Evolutionary conservation across 192 early-diverging fungal genomes (phyloP), one percentile per base, ranked within the genome.

Genomic region (Coemansia sp.): DNA sequence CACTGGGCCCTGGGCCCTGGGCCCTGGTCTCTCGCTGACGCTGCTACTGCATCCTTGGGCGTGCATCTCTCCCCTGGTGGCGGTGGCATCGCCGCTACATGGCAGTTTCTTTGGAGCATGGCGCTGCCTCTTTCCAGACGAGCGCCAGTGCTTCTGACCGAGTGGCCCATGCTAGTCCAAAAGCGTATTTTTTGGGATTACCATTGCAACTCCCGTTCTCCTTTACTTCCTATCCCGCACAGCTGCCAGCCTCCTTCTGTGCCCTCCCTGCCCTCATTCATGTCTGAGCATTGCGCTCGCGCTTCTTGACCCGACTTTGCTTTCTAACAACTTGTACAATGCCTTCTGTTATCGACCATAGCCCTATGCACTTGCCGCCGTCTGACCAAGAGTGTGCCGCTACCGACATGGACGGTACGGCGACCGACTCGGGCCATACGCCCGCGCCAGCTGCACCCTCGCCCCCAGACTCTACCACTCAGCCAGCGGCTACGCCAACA

Each of bases 241-340:
- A 28, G 14, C 55, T 25, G 18, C 12, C 56, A 34, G 33, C 34
- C 31, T 58, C 33, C 34, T 13, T 58, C 33, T 34, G 34, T 18
- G 33, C 21, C 14, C 3, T n/a, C n/a, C 56, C 18, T 25, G 26
- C 52, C 52, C 28, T n/a, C 52, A 4, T n/a, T 12, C 52, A 0
- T 31, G 52, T 14, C 34, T 58, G 33, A 56, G 14, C 53, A 13
- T 16, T 39, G 38, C 38, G 13, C 16, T 18, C 5, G 53, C 61
- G 64, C 25, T 72, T 47, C 41, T 66, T 37, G 64, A 66, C 47
- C 23, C 35, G n/a, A 34, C 59, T 37, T 57, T 61, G 70, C 55
- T 56, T 72, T 33, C 52, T 64, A 66, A 68, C 48, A 39, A 72
- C 39, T 34, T 61, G 16, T 56, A 34, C 62, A 35, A 58, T 58